Percentiles rank a stretch among this genome's conserved stretches.
phyloP scores from a whole-genome alignment of 305 asterid species.

The Andrographis paniculata region DNA sequence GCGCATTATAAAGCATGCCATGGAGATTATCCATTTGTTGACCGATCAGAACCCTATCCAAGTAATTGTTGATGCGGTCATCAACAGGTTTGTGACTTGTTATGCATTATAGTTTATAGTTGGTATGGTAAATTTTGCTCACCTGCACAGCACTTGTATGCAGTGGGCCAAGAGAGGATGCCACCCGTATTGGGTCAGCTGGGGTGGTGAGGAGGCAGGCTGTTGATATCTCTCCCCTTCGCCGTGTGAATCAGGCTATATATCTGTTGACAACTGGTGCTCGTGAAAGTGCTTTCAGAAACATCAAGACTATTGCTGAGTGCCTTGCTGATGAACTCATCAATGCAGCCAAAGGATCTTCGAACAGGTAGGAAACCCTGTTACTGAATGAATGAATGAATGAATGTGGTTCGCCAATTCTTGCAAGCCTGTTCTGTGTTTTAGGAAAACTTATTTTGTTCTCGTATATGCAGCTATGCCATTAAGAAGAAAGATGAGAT shows the following conservation, averaged over 20 bases:
- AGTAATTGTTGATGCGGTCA: slow-evolving; percentile 65
- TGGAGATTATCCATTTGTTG: slow-evolving; percentile 81
- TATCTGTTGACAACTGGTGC: slow-evolving; percentile 83
- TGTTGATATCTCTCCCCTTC: slow-evolving; percentile 81
- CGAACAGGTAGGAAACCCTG: slow-evolving; percentile 44
- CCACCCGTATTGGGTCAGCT: slow-evolving; percentile 84
- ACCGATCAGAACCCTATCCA: slow-evolving; percentile 31
- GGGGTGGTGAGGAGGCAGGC: slow-evolving; percentile 87
- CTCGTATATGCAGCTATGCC: too few relatives aligned
- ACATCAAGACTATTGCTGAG: slow-evolving; percentile 74
- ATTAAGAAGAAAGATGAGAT: too few relatives aligned
- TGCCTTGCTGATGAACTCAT: slow-evolving; percentile 89
- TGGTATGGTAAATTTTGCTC: background rate
- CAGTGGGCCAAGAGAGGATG: slow-evolving; percentile 90
- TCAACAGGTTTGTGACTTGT: slow-evolving; percentile 44
- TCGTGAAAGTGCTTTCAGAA: slow-evolving; percentile 85
- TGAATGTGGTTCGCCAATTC: too few relatives aligned
- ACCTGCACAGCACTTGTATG: slow-evolving; percentile 1
- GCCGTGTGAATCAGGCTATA: slow-evolving; percentile 78
- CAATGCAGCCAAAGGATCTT: slow-evolving; percentile 89
- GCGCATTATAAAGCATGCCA: slow-evolving; percentile 69
- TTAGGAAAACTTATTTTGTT: too few relatives aligned
- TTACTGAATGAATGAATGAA: too few relatives aligned
- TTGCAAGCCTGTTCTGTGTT: too few relatives aligned
- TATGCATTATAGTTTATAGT: background rate